Conservation (phyloP, 495 filamentous ascomycete species). For the Cercophora scortea region DNA sequence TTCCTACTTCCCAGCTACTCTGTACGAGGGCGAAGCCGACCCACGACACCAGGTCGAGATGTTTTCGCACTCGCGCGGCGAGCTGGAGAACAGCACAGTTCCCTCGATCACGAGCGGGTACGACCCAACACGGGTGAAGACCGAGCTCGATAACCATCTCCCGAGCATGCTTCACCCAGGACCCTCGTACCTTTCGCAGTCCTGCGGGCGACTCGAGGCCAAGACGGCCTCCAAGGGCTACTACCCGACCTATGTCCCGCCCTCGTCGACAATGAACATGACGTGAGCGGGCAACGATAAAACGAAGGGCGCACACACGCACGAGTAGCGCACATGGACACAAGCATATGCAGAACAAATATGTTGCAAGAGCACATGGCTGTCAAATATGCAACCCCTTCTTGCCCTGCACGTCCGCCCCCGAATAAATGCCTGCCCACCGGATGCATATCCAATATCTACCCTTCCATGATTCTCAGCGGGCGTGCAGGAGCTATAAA, state of each 20-base stretch:
- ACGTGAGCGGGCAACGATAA: slow-evolving; percentile 9
- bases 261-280: slow-evolving; percentile 22
- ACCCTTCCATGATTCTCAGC: too few species aligned
- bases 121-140: slow-evolving; percentile 33
- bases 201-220: slow-evolving; percentile 36
- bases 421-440: too few species aligned
- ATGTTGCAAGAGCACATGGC: not conserved
- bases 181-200: slow-evolving; percentile 24
- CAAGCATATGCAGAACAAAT: not conserved
- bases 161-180: slow-evolving; percentile 35
- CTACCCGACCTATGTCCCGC: slow-evolving; percentile 34
- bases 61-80: slow-evolving; percentile 27
- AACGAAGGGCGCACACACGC: not conserved
- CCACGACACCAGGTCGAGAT: slow-evolving; percentile 30
- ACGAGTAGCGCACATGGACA: not conserved
- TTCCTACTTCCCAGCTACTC: slow-evolving; percentile 37
- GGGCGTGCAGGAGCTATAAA: too few species aligned
- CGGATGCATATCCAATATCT: too few species aligned
- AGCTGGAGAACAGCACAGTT: slow-evolving; percentile 22
- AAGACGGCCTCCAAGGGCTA: slow-evolving; percentile 35
- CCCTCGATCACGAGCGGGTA: slow-evolving; percentile 15
- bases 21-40: slow-evolving; percentile 30
- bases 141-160: slow-evolving; percentile 31
- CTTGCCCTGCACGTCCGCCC: too few species aligned
- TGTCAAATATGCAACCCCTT: not conserved